Evolutionary conservation across 1,284 basidiomycete genomes (phyloP).

Genomic region (Austroboletus novae-zelandiae): DNA sequence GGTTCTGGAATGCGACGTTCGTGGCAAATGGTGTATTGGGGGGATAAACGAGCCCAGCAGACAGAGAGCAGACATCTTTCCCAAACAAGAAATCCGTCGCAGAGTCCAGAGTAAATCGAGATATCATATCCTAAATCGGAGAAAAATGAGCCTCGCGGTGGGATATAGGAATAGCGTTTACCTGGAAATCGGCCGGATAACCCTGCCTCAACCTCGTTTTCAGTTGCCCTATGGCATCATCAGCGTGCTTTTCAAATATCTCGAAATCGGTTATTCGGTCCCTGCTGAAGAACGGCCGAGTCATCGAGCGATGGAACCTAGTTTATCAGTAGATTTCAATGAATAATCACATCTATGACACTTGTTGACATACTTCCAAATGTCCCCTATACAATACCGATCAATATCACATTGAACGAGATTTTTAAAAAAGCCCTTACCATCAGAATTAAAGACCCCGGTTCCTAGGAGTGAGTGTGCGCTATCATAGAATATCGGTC

Average conservation of each 20-base stretch:
- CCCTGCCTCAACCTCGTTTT: slow-evolving; percentile 41
- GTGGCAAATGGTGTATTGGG: slow-evolving; percentile 12
- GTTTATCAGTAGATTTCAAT: slow-evolving; percentile 2
- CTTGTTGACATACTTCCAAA: slow-evolving; percentile 45
- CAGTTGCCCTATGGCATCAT: slow-evolving; percentile 39
- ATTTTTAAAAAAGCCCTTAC: slow-evolving; percentile 29
- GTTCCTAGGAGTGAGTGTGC: slow-evolving; percentile 44
- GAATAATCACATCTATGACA: neutral
- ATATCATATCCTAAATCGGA: slow-evolving; percentile 32
- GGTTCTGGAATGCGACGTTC: slow-evolving; percentile 3
- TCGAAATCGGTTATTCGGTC: slow-evolving; percentile 55
- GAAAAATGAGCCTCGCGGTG: neutral
- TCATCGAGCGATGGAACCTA: slow-evolving; percentile 57
- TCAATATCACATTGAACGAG: slow-evolving; percentile 1
- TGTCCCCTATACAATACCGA: slow-evolving; percentile 38
- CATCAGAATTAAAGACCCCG: slow-evolving; percentile 62
- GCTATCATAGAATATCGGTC: slow-evolving; percentile 23
- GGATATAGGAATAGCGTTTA: neutral
- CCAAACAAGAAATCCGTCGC: slow-evolving; percentile 43
- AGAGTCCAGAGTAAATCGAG: slow-evolving; percentile 42
- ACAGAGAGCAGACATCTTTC: slow-evolving; percentile 29
- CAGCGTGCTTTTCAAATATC: slow-evolving; percentile 48
- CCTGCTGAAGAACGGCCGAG: slow-evolving; percentile 53
- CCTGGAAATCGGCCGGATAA: slow-evolving; percentile 52
- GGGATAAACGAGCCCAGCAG: slow-evolving; percentile 31